Evolutionary conservation across 805 yeast species (phyloP), one percentile per base, ranked within the genome.

Genomic region (Myxozyma neotropica): DNA sequence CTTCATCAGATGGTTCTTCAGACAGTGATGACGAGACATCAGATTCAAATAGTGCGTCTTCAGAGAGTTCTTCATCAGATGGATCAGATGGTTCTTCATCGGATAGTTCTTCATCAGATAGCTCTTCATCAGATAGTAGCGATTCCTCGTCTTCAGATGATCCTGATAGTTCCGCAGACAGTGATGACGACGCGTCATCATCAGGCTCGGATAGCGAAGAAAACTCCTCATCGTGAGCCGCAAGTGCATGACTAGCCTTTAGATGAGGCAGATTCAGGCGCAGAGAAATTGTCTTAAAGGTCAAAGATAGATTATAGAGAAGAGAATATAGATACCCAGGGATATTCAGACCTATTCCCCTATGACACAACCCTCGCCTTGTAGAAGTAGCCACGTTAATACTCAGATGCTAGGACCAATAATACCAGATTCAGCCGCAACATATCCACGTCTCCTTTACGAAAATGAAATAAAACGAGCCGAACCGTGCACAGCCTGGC

Each of bases 211-310:
- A 29, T n/a, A n/a, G n/a, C n/a, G n/a, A n/a, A n/a, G n/a, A n/a
- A n/a, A n/a, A n/a, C n/a, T n/a, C n/a, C n/a, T n/a, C n/a, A 5
- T 12, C 8, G 40, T 10, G 7, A 12, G 12, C 26, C 23, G 21
- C 43, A 17, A 23, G 44, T 6, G 36, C 31, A n/a, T n/a, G n/a
- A n/a, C n/a, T n/a, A n/a, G n/a, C n/a, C n/a, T 21, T 45, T 51
- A n/a, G 26, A 24, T 27, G 51, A 44, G 24, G 31, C 51, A 23
- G 49, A 43, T 33, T 53, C 57, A 36, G 51, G 44, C 33, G 29
- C 51, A 17, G 33, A 26, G 26, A 17, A 5, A 23, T 10, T 35
- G 24, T 43, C 29, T 23, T 2, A 21, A 23, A 43, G 26, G 4
- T 26, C 31, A 43, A 19, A 15, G 39, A 47, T 23, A 12, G 42